phyloP scores from a whole-genome alignment of 2,329 filamentous ascomycete genomes.

The Aspergillus thermomutatus region DNA sequence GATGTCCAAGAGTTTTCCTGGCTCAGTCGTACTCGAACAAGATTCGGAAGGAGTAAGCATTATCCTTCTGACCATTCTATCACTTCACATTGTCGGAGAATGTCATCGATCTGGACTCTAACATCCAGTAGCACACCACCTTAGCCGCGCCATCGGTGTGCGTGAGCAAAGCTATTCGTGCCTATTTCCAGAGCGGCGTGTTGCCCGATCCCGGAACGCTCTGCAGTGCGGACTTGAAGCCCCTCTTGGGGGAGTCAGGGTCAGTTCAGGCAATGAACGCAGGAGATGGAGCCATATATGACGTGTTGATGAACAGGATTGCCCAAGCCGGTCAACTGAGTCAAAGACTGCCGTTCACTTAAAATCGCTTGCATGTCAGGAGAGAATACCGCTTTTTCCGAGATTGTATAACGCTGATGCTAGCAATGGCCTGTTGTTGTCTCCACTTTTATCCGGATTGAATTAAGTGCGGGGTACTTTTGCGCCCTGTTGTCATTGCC shows the following conservation, averaged over 20 bases:
- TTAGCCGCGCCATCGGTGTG: conserved; percentile 37
- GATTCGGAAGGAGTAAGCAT: conserved; percentile 42
- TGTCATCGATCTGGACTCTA: neutral
- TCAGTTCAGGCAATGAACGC: conserved; percentile 7
- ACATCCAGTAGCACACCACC: conserved; percentile 27
- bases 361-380: neutral
- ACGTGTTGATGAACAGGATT: conserved; percentile 11
- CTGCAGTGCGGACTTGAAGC: conserved; percentile 37
- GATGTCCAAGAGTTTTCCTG: conserved; percentile 42
- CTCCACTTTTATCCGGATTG: no score
- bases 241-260: conserved; percentile 21
- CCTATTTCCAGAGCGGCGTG: conserved; percentile 42
- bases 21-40: conserved; percentile 44
- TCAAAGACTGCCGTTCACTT: neutral
- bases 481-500: neutral
- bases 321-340: neutral
- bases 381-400: neutral
- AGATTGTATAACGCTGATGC: neutral
- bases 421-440: no score
- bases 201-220: conserved; percentile 34
- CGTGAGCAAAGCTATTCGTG: conserved; percentile 31
- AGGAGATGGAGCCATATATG: conserved; percentile 12
- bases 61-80: neutral
- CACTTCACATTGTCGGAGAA: neutral
- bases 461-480: neutral